Percentiles rank a stretch among this genome's conserved stretches.
Evolutionary conservation across 495 filamentous ascomycete genomes (phyloP).

Genomic region (Coniosporium apollinis): DNA sequence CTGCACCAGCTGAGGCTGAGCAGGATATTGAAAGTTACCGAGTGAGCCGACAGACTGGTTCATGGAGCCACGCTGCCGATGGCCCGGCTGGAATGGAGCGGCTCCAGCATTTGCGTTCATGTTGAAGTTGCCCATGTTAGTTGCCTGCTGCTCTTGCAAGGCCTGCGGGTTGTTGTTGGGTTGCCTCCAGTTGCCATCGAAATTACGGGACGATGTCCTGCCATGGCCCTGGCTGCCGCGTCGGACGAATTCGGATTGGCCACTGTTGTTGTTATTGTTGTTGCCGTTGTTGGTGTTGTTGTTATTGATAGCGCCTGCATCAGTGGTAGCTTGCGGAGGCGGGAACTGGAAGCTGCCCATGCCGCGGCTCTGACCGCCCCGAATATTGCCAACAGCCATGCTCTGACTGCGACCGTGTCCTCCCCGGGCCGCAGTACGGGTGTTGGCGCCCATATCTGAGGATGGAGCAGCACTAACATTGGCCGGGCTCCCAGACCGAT

Average conservation of each 20-base stretch:
- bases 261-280: slow-evolving; percentile 24
- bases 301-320: slow-evolving; percentile 40
- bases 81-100: slow-evolving; percentile 71
- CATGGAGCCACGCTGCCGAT: slow-evolving; percentile 71
- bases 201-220: slow-evolving; percentile 73
- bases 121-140: slow-evolving; percentile 47
- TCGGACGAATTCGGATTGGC: slow-evolving; percentile 48
- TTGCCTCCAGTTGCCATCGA: slow-evolving; percentile 95
- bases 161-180: slow-evolving; percentile 47
- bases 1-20: slow-evolving; percentile 83
- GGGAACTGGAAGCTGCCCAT: slow-evolving; percentile 58
- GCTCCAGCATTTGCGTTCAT: slow-evolving; percentile 33
- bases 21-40: slow-evolving; percentile 76
- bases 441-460: slow-evolving; percentile 21
- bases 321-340: slow-evolving; percentile 30
- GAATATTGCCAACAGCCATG: slow-evolving; percentile 46
- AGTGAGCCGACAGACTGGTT: slow-evolving; percentile 74
- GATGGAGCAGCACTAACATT: slow-evolving; percentile 24
- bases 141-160: slow-evolving; percentile 18
- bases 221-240: slow-evolving; percentile 60
- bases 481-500: slow-evolving; percentile 30
- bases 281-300: slow-evolving; percentile 3
- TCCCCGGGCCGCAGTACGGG: slow-evolving; percentile 18
- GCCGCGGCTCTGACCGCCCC: slow-evolving; percentile 38
- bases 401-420: slow-evolving; percentile 55